A percentile compares a stretch with the other conserved stretches of the same genome.
phyloP scores from a whole-genome alignment of 352 stramenopile species.

The Thalassiosira livingstoniorum region DNA sequence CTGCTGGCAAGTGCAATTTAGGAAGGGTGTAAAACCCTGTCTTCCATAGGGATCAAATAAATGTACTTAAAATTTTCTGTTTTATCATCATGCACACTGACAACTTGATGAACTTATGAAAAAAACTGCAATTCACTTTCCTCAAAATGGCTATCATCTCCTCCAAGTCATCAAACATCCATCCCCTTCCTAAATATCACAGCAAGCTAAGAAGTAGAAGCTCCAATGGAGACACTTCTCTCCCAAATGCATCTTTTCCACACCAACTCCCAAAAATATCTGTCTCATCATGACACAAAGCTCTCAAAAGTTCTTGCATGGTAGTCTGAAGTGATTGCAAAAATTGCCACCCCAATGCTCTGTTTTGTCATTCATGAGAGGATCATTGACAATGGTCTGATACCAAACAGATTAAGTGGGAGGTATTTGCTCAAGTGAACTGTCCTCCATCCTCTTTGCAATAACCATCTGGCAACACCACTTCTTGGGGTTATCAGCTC shows the following conservation, averaged over 20 bases:
- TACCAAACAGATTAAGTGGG: constrained; percentile 14
- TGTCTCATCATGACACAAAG: background rate
- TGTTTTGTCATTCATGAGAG: background rate
- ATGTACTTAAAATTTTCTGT: no score
- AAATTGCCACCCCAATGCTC: background rate
- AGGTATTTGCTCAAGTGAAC: background rate
- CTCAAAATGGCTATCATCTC: constrained; percentile 15
- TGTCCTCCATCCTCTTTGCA: background rate
- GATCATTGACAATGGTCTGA: background rate
- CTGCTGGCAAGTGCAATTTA: no score
- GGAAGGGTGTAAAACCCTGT: no score
- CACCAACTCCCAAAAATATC: constrained; percentile 2
- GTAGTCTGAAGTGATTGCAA: background rate
- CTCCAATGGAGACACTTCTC: constrained; percentile 3
- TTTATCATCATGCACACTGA: no score
- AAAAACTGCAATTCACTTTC: constrained; percentile 16
- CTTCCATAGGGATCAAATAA: no score
- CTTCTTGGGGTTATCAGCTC: background rate
- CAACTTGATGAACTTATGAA: constrained; percentile 28
- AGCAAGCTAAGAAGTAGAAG: constrained; percentile 16
- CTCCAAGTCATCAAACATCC: constrained; percentile 24
- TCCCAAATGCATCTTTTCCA: background rate
- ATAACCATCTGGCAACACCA: background rate
- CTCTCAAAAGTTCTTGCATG: background rate
- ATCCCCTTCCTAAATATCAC: constrained; percentile 21